These are phyloP conservation scores for Penicillium thymicola DNA, from an alignment of 2,329 filamentous ascomycete species.

Conservation along the genomic window DNA sequence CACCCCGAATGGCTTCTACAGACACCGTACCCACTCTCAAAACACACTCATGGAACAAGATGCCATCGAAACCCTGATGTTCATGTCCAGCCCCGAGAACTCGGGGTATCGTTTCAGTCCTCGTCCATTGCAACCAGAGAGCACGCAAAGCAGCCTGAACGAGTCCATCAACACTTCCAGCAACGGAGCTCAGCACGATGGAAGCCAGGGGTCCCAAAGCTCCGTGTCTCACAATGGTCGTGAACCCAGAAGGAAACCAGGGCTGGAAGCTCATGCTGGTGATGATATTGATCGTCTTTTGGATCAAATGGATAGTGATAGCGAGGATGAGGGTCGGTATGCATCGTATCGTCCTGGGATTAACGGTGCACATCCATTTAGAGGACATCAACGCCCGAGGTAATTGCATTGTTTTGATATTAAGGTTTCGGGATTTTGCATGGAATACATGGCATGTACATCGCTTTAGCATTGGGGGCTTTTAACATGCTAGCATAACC, in stretches of 20 bases:
- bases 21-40: constrained; percentile 40
- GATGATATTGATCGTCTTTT: constrained; percentile 43
- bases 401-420: constrained; percentile 4
- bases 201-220: constrained; percentile 21
- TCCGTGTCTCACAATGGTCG: constrained; percentile 10
- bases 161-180: constrained; percentile 20
- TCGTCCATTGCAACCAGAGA: constrained; percentile 23
- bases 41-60: constrained; percentile 49
- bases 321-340: constrained; percentile 31
- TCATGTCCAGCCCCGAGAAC: constrained; percentile 51
- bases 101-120: constrained; percentile 43
- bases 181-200: constrained; percentile 4
- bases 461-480: not conserved
- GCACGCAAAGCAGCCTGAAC: constrained; percentile 27
- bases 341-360: constrained; percentile 13
- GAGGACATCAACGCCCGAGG: constrained; percentile 4
- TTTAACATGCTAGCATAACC: not conserved
- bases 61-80: constrained; percentile 50
- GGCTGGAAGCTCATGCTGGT: constrained; percentile 34
- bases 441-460: not conserved
- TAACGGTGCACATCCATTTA: constrained; percentile 6
- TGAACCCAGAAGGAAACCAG: constrained; percentile 11
- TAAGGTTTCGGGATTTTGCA: not conserved
- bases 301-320: constrained; percentile 41
- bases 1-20: constrained; percentile 21